A percentile compares a stretch with the other conserved stretches of the same genome.
These are phyloP conservation scores for Solanum paucissectum DNA, from an alignment of 257 asterid genomes.

Conservation along the genomic window DNA sequence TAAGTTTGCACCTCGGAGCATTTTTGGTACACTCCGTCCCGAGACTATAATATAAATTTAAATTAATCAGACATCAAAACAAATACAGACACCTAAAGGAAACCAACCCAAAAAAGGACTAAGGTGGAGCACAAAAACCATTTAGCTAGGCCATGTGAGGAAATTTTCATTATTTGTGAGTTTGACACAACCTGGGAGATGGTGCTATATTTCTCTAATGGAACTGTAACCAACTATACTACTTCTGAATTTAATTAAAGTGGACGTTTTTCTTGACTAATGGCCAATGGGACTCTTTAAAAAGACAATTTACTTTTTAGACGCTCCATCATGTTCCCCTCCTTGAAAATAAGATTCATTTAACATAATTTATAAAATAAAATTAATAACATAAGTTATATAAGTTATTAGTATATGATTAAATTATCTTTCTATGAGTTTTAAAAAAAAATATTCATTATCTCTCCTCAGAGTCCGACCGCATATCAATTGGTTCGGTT, in stretches of 20 bases:
- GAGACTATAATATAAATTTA: no score
- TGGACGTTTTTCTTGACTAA: neutral
- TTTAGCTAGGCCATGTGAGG: neutral
- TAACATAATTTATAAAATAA: neutral
- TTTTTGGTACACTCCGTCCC: no score
- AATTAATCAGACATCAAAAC: no score
- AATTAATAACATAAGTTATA: neutral
- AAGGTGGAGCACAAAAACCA: neutral
- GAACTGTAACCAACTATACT: neutral
- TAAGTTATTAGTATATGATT: neutral
- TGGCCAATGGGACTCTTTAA: neutral
- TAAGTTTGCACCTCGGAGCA: rapidly evolving
- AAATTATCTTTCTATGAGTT: neutral
- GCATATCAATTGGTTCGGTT: no score
- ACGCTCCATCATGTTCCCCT: neutral
- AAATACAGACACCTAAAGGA: rapidly evolving
- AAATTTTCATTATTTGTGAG: neutral
- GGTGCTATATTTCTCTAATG: neutral
- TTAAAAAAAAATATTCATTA: neutral
- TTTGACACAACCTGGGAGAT: neutral
- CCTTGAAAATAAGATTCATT: neutral
- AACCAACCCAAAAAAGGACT: neutral
- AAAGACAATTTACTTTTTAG: neutral
- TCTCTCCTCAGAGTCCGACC: neutral
- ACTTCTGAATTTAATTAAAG: neutral